A percentile compares a stretch with the other conserved stretches of the same genome.
These are phyloP conservation scores for Diutina neorugosa DNA, from an alignment of 1,139 yeast species.

Conservation along the genomic window DNA sequence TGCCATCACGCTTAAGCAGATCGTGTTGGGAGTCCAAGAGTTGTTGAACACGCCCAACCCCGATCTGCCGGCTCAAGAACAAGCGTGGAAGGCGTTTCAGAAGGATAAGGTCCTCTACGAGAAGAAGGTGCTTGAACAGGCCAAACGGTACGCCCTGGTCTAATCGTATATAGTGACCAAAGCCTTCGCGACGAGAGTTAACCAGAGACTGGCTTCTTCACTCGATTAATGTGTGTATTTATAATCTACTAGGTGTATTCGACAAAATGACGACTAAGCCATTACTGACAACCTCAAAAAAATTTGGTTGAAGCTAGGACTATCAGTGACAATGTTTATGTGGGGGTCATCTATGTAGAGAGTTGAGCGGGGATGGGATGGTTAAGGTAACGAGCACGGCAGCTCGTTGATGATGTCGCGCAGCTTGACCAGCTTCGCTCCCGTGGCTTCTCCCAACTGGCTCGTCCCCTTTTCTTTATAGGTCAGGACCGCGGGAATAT, in stretches of 20 bases:
- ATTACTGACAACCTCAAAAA: no score
- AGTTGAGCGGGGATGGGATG: no score
- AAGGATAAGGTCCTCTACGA: slow-evolving; percentile 60
- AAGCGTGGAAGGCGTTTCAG: slow-evolving; percentile 81
- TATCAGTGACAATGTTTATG: no score
- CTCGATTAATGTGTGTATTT: neutral
- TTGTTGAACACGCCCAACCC: slow-evolving; percentile 84
- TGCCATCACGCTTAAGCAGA: slow-evolving; percentile 84
- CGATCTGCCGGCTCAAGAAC: slow-evolving; percentile 94
- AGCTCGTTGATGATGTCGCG: neutral
- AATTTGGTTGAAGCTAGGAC: no score
- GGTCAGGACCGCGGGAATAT: slow-evolving; percentile 95
- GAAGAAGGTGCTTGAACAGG: slow-evolving; percentile 71
- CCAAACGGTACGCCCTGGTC: slow-evolving; percentile 44
- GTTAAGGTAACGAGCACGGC: neutral
- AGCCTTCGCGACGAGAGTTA: no score
- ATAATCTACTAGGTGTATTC: no score
- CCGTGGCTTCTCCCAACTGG: slow-evolving; percentile 47
- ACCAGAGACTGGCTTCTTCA: no score
- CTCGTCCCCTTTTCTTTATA: slow-evolving; percentile 90
- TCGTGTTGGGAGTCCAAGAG: slow-evolving; percentile 87
- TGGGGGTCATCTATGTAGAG: no score
- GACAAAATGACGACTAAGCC: no score
- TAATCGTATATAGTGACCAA: neutral
- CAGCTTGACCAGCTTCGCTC: neutral